Evolutionary conservation across 257 asterid species (phyloP), one percentile per base, ranked within the genome.

Genomic region (Thymus quinquecostatus): DNA sequence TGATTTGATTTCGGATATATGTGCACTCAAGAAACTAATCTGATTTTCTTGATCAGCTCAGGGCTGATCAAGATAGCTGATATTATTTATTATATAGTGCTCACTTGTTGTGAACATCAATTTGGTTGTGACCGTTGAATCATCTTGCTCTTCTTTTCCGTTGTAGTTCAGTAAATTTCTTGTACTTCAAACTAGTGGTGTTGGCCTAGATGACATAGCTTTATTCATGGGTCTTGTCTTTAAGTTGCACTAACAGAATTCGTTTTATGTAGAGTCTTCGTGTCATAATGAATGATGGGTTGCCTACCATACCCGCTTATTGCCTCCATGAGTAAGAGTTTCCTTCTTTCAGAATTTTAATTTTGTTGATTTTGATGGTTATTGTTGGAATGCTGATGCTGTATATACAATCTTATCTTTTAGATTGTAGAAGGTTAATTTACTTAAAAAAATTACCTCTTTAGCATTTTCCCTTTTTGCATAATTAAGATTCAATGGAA

Each of bases 211-310:
- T 68, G 66, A 70, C 58, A 45, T 41, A 44, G 54, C 60, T 57
- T 45, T 70, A 55, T 60, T 53, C 64, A 75, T 69, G 72, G 60
- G 47, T 10, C 13, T 32, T 55, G 53, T 64, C 64, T 69, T 70
- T 9, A 67, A 9, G 67, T 33, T 72, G 63, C 73, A 74, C 84
- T 83, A 71, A 84, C 74, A 40, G 45, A 45, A 43, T 77, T 72
- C 75, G 77, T 77, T 73, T 30, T 76, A 69, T 81, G 77, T 77
- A 91, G 97, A 84, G 95, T 79, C 96, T 94, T 67, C 98, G 98
- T 60, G 96, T 94, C 73, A 89, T 94, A 70, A 94, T 94, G 96
- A 94, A 94, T 81, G 98, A 94, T 84, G 98, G 97, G 55, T 88
- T 94, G 70, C 87, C 98, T 70, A 83, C 96, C 3, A 83, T 94